Base-by-base conservation (phyloP, 768 basidiomycete genomes). In the Trametopsis cervina region DNA sequence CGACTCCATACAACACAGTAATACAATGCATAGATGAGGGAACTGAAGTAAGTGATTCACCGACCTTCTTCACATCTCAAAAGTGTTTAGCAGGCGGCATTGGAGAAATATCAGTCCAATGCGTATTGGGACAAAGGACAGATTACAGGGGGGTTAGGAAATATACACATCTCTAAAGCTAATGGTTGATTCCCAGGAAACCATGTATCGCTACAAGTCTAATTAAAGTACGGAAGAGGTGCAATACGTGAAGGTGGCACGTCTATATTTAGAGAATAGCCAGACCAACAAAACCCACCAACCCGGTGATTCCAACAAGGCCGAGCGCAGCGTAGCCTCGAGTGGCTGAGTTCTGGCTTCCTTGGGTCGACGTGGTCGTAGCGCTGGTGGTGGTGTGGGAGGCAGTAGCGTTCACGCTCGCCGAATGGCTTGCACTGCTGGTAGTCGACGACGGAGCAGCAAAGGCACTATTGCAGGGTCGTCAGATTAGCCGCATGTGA, bases 241-340 rank as follows among this genome's bases (percentile, higher is more conserved):
- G 46, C 36, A 35, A n/a, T 13, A 52, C 11, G 46, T 23, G 50
- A 38, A 12, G 42, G 20, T 11, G 25, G 23, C 18, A 42, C 23
- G 10, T n/a, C 41, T 20, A 4, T 36, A 48, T 49, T 68, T 63
- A 77, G 46, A 78, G 66, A 18, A 80, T 63, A 42, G 67, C 68
- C 44, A 73, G 69, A 36, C 78, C 78, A 46, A 77, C 60, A 38
- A 80, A 55, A 18, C 78, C 77, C 59, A 81, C 62, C 29, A 78
- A 25, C 33, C 71, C 71, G 40, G 74, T 76, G 21, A 79, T 54
- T 13, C 76, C 73, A 54, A 72, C 64, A 0, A 67, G 57, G 9
- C 68, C 61, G 43, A 65, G 54, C 35, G 46, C 37, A 18, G 55
- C 44, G 33, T 59, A 54, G 48, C 60, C 65, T 42, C 55, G 62